A percentile compares a stretch with the other conserved stretches of the same genome.
phyloP scores from a whole-genome alignment of 176 grass and related monocot species.

The Phragmites australis region DNA sequence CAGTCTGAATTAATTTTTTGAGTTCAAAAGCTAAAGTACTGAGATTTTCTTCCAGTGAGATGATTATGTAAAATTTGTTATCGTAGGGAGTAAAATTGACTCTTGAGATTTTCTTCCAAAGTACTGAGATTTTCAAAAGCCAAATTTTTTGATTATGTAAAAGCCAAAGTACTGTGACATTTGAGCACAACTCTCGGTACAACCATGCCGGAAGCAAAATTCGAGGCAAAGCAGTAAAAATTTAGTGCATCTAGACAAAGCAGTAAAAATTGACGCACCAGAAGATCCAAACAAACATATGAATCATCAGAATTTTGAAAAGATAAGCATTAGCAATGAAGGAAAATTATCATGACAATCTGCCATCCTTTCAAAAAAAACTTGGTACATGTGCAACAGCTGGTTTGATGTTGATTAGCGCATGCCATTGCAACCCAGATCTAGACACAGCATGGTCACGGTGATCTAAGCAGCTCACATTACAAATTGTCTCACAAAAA shows the following conservation, averaged over 20 bases:
- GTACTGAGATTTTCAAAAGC: too few species aligned
- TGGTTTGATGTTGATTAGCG: constrained; percentile 12
- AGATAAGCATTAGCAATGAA: neutral
- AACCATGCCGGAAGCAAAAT: neutral
- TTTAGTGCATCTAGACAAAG: neutral
- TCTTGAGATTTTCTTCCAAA: neutral
- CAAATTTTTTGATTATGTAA: too few species aligned
- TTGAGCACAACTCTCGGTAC: neutral
- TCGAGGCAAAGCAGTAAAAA: neutral
- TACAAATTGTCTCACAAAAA: constrained; percentile 31
- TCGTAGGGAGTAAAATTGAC: too few species aligned
- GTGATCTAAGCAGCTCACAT: neutral
- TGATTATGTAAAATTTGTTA: neutral
- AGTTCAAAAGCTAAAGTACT: neutral
- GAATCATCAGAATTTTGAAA: neutral
- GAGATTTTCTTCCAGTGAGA: neutral
- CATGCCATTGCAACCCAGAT: neutral
- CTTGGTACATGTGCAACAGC: neutral
- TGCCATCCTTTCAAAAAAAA: neutral
- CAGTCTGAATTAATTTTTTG: too few species aligned
- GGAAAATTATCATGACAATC: neutral
- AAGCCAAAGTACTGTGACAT: neutral
- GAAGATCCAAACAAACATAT: neutral
- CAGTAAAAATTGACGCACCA: neutral
- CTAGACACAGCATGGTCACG: constrained; percentile 7